Base-by-base conservation (phyloP, 2,329 filamentous ascomycete genomes). In the Penicillium freii region DNA sequence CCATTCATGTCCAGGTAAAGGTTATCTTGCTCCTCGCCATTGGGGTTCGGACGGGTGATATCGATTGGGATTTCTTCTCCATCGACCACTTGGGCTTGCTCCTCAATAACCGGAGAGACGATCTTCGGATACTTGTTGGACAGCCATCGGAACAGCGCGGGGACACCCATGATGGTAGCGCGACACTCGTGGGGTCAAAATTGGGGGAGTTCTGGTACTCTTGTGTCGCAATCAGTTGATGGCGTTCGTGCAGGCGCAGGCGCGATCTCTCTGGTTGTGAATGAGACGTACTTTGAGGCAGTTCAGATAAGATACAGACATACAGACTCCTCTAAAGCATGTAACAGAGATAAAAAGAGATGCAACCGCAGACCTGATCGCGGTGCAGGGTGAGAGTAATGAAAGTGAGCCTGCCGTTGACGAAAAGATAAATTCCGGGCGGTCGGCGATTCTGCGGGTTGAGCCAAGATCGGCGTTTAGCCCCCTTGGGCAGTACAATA, bases 1-100 rank as follows among this genome's bases (percentile, higher is more conserved):
- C 94, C 95, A 76, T 99, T 99, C 93, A 99, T 97, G 71, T 99
- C 94, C 62, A 99, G 85, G 72, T 99, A 99, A 6, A 99, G 81
- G 70, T 99, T 99, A 78, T 99, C 93, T 70, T 96, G 90, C 75
- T 99, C 94, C 77, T 97, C 93, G 73, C 92, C 92, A 77, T 99
- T 99, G 3, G 95, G 95, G 71, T 99, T 99, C 6, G 91, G 87
- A 39, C 85, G 81, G 7, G 89, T 92, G 11, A 86, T 87, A 72
- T 99, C 92, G 60, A 97, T 85, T 2, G 94, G 94, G 57, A 97
- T 88, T 65, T 85, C 82, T 43, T 87, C 84, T 64, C 92, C 93
- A 82, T 96, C 91, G 75, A 97, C 85, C 63, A 87, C 87, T 55
- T 89, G 81, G 10, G 92, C 89, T 65, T 86, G 82, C 62, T 97